Percentiles rank a stretch among this genome's conserved stretches.
phyloP scores from a whole-genome alignment of 305 asterid species.

The Striga hermonthica region DNA sequence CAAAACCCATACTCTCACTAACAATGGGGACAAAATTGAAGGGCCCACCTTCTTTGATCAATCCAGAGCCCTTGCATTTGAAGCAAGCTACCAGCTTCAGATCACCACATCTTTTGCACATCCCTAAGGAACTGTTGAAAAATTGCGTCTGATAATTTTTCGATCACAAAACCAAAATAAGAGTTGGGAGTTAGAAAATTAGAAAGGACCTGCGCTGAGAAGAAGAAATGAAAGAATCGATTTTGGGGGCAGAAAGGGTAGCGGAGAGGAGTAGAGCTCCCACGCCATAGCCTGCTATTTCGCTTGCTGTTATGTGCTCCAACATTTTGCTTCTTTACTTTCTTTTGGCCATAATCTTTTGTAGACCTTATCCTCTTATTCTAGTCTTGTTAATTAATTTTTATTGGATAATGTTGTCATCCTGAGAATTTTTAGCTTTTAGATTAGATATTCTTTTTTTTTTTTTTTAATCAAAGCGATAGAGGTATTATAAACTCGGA shows the following conservation, averaged over 20 bases:
- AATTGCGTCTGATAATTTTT: too few species aligned
- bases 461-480: too few species aligned
- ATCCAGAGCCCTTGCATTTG: conserved; percentile 70
- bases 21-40: conserved; percentile 43
- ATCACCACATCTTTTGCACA: conserved; percentile 93
- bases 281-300: conserved; percentile 82
- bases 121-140: conserved; percentile 64
- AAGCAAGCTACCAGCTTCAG: conserved; percentile 68
- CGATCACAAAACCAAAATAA: too few species aligned
- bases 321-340: conserved; percentile 43
- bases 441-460: too few species aligned
- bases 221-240: conserved; percentile 69
- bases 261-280: conserved; percentile 76
- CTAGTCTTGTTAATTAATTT: too few species aligned
- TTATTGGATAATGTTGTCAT: too few species aligned
- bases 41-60: conserved; percentile 47
- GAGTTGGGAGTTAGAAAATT: too few species aligned
- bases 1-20: conserved; percentile 32
- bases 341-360: neutral
- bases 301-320: conserved; percentile 78
- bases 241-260: conserved; percentile 72
- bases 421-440: too few species aligned
- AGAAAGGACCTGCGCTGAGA: conserved; percentile 72
- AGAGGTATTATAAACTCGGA: too few species aligned
- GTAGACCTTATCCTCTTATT: neutral